phyloP scores from a whole-genome alignment of 495 filamentous ascomycete genomes.

The Penicillium simplicissimum region DNA sequence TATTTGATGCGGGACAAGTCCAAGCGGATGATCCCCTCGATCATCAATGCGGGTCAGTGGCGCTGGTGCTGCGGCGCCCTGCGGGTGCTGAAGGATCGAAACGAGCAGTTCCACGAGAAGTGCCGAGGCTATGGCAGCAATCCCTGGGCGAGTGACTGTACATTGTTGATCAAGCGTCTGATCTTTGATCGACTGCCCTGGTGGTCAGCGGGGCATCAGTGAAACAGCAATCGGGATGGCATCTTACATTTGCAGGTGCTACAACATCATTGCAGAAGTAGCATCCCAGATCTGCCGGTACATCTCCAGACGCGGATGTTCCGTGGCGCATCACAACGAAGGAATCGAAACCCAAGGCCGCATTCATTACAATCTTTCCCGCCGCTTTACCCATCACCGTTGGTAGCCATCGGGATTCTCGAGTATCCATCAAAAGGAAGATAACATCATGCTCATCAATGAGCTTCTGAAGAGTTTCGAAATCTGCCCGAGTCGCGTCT shows the following conservation, averaged over 20 bases:
- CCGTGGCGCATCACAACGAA: conserved; percentile 98
- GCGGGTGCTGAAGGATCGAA: conserved; percentile 83
- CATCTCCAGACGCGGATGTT: conserved; percentile 42
- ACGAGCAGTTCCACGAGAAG: conserved; percentile 89
- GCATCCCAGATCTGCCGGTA: conserved; percentile 69
- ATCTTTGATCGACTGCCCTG: conserved; percentile 78
- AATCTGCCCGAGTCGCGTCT: conserved; percentile 65
- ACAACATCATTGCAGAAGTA: conserved; percentile 99
- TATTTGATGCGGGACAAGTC: conserved; percentile 88
- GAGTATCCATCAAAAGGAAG: conserved; percentile 94
- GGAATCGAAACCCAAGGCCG: conserved; percentile 92
- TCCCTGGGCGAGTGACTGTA: conserved; percentile 91
- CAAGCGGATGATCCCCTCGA: conserved; percentile 73
- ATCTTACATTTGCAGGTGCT: conserved; percentile 85
- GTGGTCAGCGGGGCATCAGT: conserved; percentile 40
- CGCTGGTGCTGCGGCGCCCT: conserved; percentile 59
- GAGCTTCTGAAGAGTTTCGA: conserved; percentile 68
- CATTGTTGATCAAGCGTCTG: conserved; percentile 97
- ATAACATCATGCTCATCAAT: conserved; percentile 89
- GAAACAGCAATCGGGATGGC: neutral
- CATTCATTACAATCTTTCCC: conserved; percentile 94
- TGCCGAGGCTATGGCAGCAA: conserved; percentile 88
- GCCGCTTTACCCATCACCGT: conserved; percentile 94
- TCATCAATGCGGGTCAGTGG: conserved; percentile 54
- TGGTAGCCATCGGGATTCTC: conserved; percentile 94